These are phyloP conservation scores for Auricularia auricula-judae DNA, from an alignment of 768 basidiomycete species.

Conservation along the genomic window DNA sequence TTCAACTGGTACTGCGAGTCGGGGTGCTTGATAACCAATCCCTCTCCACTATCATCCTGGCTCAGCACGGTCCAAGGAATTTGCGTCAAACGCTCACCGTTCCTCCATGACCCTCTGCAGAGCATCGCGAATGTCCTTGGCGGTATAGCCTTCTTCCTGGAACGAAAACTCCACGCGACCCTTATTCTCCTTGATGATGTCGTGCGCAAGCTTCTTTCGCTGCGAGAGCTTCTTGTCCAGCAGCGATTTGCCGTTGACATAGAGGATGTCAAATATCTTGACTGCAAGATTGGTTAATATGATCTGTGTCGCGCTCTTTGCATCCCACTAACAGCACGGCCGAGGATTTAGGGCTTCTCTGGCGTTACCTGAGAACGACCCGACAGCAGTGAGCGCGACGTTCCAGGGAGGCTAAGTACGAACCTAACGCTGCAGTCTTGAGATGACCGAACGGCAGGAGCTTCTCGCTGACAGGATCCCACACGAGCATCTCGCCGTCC, in stretches of 20 bases:
- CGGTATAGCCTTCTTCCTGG: slow-evolving; percentile 64
- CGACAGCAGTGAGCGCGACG: not conserved
- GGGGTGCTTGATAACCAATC: slow-evolving; percentile 84
- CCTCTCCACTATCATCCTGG: slow-evolving; percentile 58
- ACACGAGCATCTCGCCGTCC: slow-evolving; percentile 98
- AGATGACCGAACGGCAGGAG: slow-evolving; percentile 88
- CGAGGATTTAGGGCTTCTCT: slow-evolving; percentile 64
- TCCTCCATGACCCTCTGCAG: slow-evolving; percentile 78
- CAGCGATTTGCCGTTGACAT: slow-evolving; percentile 74
- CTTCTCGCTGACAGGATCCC: slow-evolving; percentile 83
- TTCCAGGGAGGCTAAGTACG: slow-evolving; percentile 5
- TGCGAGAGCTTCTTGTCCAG: slow-evolving; percentile 59
- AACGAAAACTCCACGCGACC: slow-evolving; percentile 75
- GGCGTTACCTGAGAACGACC: slow-evolving; percentile 43
- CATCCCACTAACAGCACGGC: slow-evolving; percentile 70
- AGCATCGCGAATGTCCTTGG: slow-evolving; percentile 65
- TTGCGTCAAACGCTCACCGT: slow-evolving; percentile 18
- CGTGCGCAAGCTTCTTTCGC: slow-evolving; percentile 67
- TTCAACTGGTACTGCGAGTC: slow-evolving; percentile 72
- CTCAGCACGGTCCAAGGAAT: not conserved
- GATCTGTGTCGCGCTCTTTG: not conserved
- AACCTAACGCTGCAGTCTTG: slow-evolving; percentile 85
- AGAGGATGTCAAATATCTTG: slow-evolving; percentile 92
- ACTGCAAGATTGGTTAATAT: slow-evolving; percentile 36
- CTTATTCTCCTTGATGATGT: slow-evolving; percentile 52